Evolutionary conservation across 768 basidiomycete genomes (phyloP), one percentile per base, ranked within the genome.

Genomic region (Rhodotorula sphaerocarpa): DNA sequence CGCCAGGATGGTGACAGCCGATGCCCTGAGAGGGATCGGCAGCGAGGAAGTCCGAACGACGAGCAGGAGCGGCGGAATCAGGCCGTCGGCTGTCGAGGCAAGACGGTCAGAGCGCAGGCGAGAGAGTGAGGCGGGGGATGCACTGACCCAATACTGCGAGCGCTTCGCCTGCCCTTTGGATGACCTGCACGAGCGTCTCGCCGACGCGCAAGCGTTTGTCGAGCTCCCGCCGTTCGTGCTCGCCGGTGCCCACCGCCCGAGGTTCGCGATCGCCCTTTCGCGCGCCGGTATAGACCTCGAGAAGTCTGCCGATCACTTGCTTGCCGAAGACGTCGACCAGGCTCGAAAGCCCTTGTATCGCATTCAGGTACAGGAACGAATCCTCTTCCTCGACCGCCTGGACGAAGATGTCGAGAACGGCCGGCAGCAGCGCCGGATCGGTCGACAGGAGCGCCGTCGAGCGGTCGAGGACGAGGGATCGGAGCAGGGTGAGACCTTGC

Each of bases 331-430:
- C 79, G 70, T 90, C 85, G 0, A 86, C 90, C 81, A 96, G 84
- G 7, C 81, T 83, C n/a, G 85, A 82, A 1, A 97, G 79, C 0
- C 92, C 92, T 70, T 91, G 88, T 20, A 93, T 86, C 1, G 87
- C 90, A 72, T 90, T 90, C 55, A 96, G 78, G 72, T 90, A 96
- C 57, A 96, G 83, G 74, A 90, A 96, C n/a, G 88, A 90, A 71
- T 97, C 93, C 43, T 91, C 87, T 64, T 95, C 90, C 71, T 89
- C 86, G 9, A 92, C 75, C 0, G 84, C 81, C 71, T 88, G 84
- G 65, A 92, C 75, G 74, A 96, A 93, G 57, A 95, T 86, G 33
- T 87, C 86, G 50, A 91, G 76, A 67, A 96, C 88, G 1, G 85
- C 86, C 10, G 90, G 90, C 21, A 84, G 75, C 30, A 96, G 78